Evolutionary conservation across 208 protist species (phyloP), one percentile per base, ranked within the genome.

Genomic region (Balamuthia mandrillaris): DNA sequence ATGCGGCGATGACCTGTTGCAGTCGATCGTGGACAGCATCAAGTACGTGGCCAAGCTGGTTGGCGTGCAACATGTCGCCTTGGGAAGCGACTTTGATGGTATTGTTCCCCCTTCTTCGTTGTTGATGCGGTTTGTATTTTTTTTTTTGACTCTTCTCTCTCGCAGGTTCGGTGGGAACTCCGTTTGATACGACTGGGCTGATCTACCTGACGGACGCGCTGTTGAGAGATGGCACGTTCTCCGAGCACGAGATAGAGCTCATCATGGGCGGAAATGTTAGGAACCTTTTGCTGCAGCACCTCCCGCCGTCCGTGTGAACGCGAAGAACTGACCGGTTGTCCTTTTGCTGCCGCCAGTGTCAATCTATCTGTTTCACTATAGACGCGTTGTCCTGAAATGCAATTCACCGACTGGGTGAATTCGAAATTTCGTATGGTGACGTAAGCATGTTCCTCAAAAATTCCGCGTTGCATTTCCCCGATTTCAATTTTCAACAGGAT

Each of bases 31-130:
- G 35, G 44, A 72, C 18, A 49, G 45, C 45, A 77, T 72, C 54
- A 66, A 85, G 24, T 72, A 85, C 60, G 52, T 72, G 35, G 35
- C 35, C 47, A 37, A 66, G 21, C 39, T 85, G 16, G 79, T 85
- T 33, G 79, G 79, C 6, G 39, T 72, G 35, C 58, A 85, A 39
- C 49, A 85, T n/a, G 65, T 85, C 2, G 58, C 47, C 35, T 60
- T 85, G 33, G 79, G 79, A 1, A 72, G 56, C 49, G 79, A 85
- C 60, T 85, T 85, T 61, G 79, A 85, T 18, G 79, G 79, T 3
- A 54, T 60, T 1, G n/a, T n/a, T n/a, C n/a, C 21, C 24, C 21
- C 21, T 56, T 21, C 21, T 56, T 21, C 49, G 49, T 56, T 21
- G 21, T 56, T 56, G 49, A 56, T 21, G 21, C 21, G 21, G 21